Evolutionary conservation across 495 filamentous ascomycete genomes (phyloP), one percentile per base, ranked within the genome.

Genomic region (Pyronema omphalodes): DNA sequence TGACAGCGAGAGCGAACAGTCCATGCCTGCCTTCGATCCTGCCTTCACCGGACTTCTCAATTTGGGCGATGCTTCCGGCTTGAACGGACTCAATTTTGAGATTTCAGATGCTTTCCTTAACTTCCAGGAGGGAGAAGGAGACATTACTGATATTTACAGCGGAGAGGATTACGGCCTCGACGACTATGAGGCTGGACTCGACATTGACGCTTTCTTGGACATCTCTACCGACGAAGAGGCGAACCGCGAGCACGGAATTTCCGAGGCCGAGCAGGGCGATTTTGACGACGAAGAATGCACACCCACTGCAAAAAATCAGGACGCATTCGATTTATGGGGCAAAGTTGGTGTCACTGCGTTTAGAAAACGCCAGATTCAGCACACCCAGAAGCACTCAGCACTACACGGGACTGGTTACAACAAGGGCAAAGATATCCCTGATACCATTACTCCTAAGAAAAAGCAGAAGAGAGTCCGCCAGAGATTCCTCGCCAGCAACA

Each of bases 311-410:
- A 7, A 35, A 14, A 23, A 52, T 33, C 61, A 58, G 18, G 52
- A 54, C 29, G 60, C 64, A 58, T 53, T 65, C 36, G 56, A 53
- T 9, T 54, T 57, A 17, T 65, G 62, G 62, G 61, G 64, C 37
- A 57, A 64, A 41, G 61, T 65, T 29, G 52, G 58, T n/a, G 62
- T 65, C 37, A 65, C 62, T 19, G 60, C 62, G 6, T 65, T 65
- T 41, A 53, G 62, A 19, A 65, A 65, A 52, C 55, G 62, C 17
- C 62, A 65, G 35, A 58, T 61, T 9, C 61, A 64, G 29, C 61
- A 65, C 33, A n/a, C 43, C 18, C 60, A 63, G 54, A 55, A 58
- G 7, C 51, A 54, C 23, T 47, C 50, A 17, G 33, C 53, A 23
- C 23, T 40, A 23, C 46, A 52, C 18, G 44, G 14, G 14, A 7